A percentile compares a stretch with the other conserved stretches of the same genome.
These are phyloP conservation scores for Colletotrichum sp. DNA, from an alignment of 2,329 filamentous ascomycete species.

Conservation along the genomic window DNA sequence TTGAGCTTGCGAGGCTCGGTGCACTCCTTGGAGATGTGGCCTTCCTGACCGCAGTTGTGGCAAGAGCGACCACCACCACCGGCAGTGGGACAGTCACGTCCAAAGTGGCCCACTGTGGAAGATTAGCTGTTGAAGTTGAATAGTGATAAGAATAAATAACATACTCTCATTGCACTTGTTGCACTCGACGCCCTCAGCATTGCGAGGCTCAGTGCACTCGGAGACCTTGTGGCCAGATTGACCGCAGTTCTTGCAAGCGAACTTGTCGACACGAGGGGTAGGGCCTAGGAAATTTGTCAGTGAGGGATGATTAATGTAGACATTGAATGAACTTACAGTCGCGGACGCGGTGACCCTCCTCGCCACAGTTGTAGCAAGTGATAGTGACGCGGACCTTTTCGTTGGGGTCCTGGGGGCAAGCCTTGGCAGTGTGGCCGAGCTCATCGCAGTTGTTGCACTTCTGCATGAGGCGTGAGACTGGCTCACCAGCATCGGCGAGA, in stretches of 20 bases:
- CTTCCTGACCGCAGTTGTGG: constrained; percentile 68
- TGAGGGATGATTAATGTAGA: background rate
- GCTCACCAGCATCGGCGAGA: constrained; percentile 69
- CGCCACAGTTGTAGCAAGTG: constrained; percentile 69
- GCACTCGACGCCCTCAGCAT: constrained; percentile 67
- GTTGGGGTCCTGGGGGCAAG: constrained; percentile 62
- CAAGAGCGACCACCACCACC: constrained; percentile 59
- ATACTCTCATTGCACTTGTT: constrained; percentile 68
- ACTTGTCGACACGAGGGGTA: constrained; percentile 65
- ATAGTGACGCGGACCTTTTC: constrained; percentile 54
- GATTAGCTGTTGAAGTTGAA: background rate
- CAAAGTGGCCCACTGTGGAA: constrained; percentile 62
- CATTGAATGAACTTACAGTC: constrained; percentile 59
- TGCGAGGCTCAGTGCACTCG: constrained; percentile 65
- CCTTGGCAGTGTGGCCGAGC: constrained; percentile 66
- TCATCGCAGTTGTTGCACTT: constrained; percentile 70
- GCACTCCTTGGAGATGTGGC: constrained; percentile 61
- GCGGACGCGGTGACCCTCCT: constrained; percentile 69
- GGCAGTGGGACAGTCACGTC: constrained; percentile 70
- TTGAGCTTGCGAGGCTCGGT: constrained; percentile 51
- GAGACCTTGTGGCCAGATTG: constrained; percentile 55
- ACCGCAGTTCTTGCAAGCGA: constrained; percentile 73
- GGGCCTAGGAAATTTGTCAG: constrained; percentile 46
- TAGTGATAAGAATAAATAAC: constrained; percentile 23
- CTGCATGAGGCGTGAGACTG: constrained; percentile 62